A percentile compares a stretch with the other conserved stretches of the same genome.
phyloP scores from a whole-genome alignment of 2,329 filamentous ascomycete species.

The Phyllosticta paracitricarpa region DNA sequence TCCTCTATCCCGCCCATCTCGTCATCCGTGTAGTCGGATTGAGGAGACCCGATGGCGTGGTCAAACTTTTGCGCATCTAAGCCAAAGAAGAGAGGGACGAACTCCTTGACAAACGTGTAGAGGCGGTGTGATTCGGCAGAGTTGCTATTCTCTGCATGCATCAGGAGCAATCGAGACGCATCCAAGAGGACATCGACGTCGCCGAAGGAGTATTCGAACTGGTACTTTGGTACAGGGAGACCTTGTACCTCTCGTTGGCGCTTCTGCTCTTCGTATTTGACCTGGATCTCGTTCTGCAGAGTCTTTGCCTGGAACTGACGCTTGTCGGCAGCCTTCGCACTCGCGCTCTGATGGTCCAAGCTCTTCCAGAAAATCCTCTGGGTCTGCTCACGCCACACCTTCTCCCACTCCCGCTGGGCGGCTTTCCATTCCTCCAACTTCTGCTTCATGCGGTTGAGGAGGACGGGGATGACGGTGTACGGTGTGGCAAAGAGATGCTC shows the following conservation, averaged over 20 bases:
- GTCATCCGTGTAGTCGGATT: constrained; percentile 62
- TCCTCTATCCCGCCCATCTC: constrained; percentile 55
- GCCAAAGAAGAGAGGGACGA: constrained; percentile 41
- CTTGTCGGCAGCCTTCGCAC: constrained; percentile 83
- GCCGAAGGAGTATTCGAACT: constrained; percentile 65
- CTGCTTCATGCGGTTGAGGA: constrained; percentile 82
- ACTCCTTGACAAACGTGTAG: constrained; percentile 39
- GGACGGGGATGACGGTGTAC: constrained; percentile 76
- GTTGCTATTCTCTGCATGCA: constrained; percentile 33
- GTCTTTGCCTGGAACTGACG: constrained; percentile 83
- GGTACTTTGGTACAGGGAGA: constrained; percentile 54
- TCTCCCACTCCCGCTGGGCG: constrained; percentile 95
- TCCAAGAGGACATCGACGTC: constrained; percentile 45
- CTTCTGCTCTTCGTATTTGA: constrained; percentile 83
- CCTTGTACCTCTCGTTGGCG: constrained; percentile 54
- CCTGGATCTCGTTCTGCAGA: constrained; percentile 81
- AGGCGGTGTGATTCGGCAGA: constrained; percentile 35
- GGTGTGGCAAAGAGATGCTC: constrained; percentile 77
- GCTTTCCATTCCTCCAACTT: constrained; percentile 98
- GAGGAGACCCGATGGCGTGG: constrained; percentile 46
- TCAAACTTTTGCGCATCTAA: constrained; percentile 47
- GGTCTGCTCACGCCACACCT: constrained; percentile 95
- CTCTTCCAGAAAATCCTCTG: constrained; percentile 92
- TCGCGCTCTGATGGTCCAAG: constrained; percentile 90
- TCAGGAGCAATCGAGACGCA: constrained; percentile 35